Conservation (phyloP, 805 yeast genomes). For the Starmerella potacharoeniae region DNA sequence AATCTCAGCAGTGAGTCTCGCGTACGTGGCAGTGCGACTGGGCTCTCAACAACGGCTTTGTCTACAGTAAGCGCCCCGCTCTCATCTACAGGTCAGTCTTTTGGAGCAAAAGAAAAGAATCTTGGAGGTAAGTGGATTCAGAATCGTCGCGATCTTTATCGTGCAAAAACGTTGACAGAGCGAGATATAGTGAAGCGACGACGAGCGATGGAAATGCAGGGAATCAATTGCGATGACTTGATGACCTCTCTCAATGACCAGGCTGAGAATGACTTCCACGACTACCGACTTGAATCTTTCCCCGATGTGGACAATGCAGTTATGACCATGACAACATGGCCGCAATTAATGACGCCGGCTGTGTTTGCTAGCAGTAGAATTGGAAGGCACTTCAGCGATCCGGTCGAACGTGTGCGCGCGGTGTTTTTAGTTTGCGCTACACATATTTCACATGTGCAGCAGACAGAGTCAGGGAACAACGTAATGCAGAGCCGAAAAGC, state of each 20-base stretch:
- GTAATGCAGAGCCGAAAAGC: slow-evolving; percentile 40
- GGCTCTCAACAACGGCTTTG: neutral
- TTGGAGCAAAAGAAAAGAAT: neutral
- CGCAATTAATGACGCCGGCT: slow-evolving; percentile 38
- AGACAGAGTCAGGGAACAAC: slow-evolving; percentile 20
- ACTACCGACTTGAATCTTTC: slow-evolving; percentile 23
- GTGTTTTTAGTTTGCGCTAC: slow-evolving; percentile 51
- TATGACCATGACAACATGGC: slow-evolving; percentile 28
- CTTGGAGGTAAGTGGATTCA: slow-evolving; percentile 37
- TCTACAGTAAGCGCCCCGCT: neutral
- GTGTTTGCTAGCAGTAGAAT: slow-evolving; percentile 45
- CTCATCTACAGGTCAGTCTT: neutral
- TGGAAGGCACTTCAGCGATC: slow-evolving; percentile 41
- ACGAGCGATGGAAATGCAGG: slow-evolving; percentile 33
- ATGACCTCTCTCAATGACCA: slow-evolving; percentile 10
- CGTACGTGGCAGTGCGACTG: neutral
- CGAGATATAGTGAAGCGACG: slow-evolving; percentile 63
- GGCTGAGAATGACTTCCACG: slow-evolving; percentile 18
- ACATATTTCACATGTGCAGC: slow-evolving; percentile 40
- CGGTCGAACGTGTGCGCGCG: slow-evolving; percentile 54
- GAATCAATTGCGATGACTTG: slow-evolving; percentile 17
- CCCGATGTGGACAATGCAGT: slow-evolving; percentile 26
- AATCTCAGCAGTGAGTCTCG: neutral
- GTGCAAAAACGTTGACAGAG: slow-evolving; percentile 58
- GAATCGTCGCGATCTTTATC: slow-evolving; percentile 48